Evolutionary conservation across 1,284 basidiomycete species (phyloP).

Genomic region (Malassezia yamatoensis): DNA sequence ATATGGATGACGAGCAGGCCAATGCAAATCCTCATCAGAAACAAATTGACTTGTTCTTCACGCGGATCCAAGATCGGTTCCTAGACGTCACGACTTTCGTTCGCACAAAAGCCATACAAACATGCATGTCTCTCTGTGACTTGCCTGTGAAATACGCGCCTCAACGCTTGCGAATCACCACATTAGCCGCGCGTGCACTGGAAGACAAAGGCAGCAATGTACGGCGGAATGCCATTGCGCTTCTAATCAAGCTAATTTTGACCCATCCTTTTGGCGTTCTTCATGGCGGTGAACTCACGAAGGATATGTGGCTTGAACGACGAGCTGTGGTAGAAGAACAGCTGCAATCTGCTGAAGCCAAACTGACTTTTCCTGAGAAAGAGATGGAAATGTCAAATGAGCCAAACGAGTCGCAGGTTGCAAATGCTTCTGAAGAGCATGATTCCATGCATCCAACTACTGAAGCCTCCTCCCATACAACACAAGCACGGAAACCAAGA

Average conservation of each 20-base stretch:
- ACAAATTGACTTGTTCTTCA: conserved; percentile 72
- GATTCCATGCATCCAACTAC: too few relatives aligned
- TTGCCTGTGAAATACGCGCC: conserved; percentile 75
- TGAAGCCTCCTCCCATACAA: too few relatives aligned
- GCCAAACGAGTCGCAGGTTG: conserved; percentile 46
- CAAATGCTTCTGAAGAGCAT: conserved; percentile 6
- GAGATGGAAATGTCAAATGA: conserved; percentile 27
- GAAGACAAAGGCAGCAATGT: conserved; percentile 85
- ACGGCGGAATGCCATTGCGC: conserved; percentile 68
- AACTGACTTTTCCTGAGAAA: conserved; percentile 44
- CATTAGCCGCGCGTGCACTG: conserved; percentile 65
- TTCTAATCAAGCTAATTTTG: conserved; percentile 66
- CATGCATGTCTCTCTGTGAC: conserved; percentile 61
- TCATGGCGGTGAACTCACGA: conserved; percentile 71
- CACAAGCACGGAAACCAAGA: conserved; percentile 27
- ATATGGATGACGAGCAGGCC: conserved; percentile 21
- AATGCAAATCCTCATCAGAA: conserved; percentile 59
- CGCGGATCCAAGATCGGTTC: conserved; percentile 71
- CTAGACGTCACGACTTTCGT: conserved; percentile 86
- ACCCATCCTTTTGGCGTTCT: conserved; percentile 82
- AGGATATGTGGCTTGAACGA: conserved; percentile 61
- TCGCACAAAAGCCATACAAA: conserved; percentile 71
- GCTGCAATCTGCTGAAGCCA: conserved; percentile 50
- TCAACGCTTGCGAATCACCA: conserved; percentile 67
- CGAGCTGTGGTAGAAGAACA: conserved; percentile 56